Conservation (phyloP, 495 filamentous ascomycete species). For the Schizothecium vesticola region DNA sequence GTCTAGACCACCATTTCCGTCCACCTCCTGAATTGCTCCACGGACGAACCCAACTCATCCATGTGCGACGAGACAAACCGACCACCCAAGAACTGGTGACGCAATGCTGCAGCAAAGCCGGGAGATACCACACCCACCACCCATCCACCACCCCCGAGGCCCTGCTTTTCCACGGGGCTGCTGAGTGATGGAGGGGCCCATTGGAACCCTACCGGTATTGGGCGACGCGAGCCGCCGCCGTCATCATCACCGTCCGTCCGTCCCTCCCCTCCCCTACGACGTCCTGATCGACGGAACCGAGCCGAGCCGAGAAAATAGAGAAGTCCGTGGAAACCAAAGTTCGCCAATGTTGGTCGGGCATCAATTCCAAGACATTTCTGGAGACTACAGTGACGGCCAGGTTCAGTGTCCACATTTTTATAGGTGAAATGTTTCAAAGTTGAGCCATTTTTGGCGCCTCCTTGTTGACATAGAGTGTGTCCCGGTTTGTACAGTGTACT, state of each 20-base stretch:
- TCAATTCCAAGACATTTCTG: not conserved
- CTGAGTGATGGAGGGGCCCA: not conserved
- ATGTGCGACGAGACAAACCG: not conserved
- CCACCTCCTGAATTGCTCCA: not conserved
- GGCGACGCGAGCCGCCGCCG: not conserved
- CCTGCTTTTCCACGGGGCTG: not conserved
- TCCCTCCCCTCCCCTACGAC: not conserved
- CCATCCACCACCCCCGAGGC: not conserved
- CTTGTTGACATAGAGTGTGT: no score
- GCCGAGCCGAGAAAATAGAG: conserved; percentile 1
- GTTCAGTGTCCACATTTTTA: no score
- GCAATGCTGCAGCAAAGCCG: conserved; percentile 12
- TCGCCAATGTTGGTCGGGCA: conserved; percentile 1
- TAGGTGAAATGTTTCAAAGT: no score
- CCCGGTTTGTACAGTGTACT: no score
- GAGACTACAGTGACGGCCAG: no score
- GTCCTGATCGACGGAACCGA: not conserved
- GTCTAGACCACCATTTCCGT: not conserved
- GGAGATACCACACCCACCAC: not conserved
- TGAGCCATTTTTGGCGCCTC: no score
- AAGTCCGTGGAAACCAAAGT: not conserved
- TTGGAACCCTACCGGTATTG: conserved; percentile 9
- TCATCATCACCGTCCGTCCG: not conserved
- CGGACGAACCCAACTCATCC: not conserved
- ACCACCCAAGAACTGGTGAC: conserved; percentile 7